Evolutionary conservation across 2,329 filamentous ascomycete genomes (phyloP).

Genomic region (Keithomyces neogunnii): DNA sequence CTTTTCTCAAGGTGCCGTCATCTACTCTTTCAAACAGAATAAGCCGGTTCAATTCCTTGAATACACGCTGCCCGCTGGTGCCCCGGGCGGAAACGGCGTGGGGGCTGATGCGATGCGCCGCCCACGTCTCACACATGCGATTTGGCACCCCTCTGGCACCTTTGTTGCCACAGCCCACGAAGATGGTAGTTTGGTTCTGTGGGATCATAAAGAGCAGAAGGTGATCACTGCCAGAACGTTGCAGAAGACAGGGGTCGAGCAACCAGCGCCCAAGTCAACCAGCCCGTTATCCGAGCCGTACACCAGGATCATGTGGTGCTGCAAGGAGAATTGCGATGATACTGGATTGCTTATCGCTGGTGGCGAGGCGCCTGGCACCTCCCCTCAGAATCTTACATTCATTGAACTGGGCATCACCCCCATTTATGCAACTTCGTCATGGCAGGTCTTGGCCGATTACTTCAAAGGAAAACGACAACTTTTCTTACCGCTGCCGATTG

Average conservation of each 20-base stretch:
- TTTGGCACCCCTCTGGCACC: conserved; percentile 93
- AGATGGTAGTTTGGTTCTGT: conserved; percentile 85
- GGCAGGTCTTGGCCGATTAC: conserved; percentile 73
- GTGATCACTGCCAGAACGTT: conserved; percentile 77
- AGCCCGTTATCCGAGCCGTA: conserved; percentile 64
- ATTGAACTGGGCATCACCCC: conserved; percentile 85
- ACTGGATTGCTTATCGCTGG: conserved; percentile 83
- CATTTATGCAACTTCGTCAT: conserved; percentile 83
- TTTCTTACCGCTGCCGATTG: conserved; percentile 66
- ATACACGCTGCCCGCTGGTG: conserved; percentile 73
- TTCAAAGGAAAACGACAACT: conserved; percentile 68
- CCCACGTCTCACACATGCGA: conserved; percentile 70
- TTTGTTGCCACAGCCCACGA: conserved; percentile 83
- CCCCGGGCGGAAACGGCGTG: conserved; percentile 70
- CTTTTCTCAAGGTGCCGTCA: conserved; percentile 79
- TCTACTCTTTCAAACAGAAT: conserved; percentile 94
- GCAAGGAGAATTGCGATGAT: conserved; percentile 87
- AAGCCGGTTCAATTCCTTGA: conserved; percentile 69
- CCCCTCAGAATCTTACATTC: conserved; percentile 73
- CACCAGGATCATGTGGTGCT: conserved; percentile 80
- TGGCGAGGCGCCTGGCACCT: conserved; percentile 58
- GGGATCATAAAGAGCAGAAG: conserved; percentile 85
- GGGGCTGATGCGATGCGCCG: conserved; percentile 53
- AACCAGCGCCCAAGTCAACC: conserved; percentile 44
- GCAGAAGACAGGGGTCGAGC: conserved; percentile 63